phyloP scores from a whole-genome alignment of 176 grass and related monocot species.

The Bolboschoenus planiculmis region DNA sequence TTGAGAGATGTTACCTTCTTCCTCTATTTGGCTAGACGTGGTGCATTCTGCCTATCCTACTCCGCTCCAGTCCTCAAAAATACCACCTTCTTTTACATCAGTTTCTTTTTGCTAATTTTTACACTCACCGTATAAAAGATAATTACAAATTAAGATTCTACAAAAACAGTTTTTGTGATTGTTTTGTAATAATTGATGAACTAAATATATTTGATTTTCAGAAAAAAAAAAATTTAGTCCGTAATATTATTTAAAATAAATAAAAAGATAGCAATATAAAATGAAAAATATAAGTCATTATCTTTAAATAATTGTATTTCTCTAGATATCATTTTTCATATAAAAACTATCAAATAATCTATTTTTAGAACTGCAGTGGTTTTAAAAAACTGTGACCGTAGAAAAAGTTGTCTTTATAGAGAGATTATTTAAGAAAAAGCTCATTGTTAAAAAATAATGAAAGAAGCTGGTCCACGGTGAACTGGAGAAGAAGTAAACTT shows the following conservation, averaged over 20 bases:
- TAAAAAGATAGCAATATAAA: not conserved
- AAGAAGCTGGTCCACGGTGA: no score
- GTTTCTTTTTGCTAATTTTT: not conserved
- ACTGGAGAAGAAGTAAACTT: not conserved
- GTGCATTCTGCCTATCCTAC: not conserved
- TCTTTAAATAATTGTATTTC: not conserved
- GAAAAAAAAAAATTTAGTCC: not conserved
- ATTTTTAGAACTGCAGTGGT: not conserved
- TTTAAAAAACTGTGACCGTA: not conserved
- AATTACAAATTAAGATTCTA: not conserved
- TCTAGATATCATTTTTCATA: not conserved
- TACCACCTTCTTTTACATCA: no score
- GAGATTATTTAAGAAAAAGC: not conserved
- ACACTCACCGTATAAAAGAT: not conserved
- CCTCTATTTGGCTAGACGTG: not conserved
- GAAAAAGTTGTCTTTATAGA: not conserved
- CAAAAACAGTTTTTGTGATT: not conserved
- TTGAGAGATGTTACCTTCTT: not conserved
- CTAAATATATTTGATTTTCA: not conserved
- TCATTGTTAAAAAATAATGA: not conserved
- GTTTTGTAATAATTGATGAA: not conserved
- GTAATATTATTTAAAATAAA: not conserved
- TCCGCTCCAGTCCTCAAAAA: not conserved
- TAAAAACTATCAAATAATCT: not conserved
- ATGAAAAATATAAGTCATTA: not conserved